These are phyloP conservation scores for Comarum palustre DNA, from an alignment of 306 rosid species.

Conservation along the genomic window DNA sequence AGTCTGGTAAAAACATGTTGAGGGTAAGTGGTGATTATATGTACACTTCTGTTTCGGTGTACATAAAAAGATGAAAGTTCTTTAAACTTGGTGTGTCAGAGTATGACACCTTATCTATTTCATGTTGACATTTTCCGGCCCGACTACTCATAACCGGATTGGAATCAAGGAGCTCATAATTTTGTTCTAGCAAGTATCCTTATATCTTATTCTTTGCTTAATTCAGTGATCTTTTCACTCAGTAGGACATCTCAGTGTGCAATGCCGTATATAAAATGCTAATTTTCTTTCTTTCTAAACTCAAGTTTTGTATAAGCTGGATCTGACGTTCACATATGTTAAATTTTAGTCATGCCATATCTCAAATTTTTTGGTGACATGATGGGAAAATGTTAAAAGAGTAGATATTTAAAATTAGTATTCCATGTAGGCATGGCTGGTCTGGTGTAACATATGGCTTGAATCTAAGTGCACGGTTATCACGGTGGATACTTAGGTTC, in stretches of 20 bases:
- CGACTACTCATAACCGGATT: neutral
- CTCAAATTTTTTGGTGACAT: neutral
- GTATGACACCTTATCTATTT: conserved; percentile 7
- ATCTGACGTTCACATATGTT: conserved; percentile 3
- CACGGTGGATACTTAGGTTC: conserved; percentile 95
- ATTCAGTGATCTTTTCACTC: neutral
- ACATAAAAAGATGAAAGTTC: neutral
- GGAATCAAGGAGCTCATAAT: conserved; percentile 4
- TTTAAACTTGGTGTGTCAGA: neutral
- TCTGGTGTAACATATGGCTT: conserved; percentile 88
- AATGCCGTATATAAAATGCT: neutral
- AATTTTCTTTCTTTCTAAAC: neutral
- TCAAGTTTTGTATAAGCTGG: neutral
- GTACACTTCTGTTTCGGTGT: neutral
- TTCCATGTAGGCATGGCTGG: conserved; percentile 85
- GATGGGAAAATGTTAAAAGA: conserved; percentile 4
- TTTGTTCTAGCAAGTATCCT: neutral
- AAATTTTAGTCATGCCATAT: conserved; percentile 16
- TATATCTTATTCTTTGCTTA: neutral
- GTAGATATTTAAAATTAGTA: conserved; percentile 24
- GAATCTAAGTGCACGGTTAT: conserved; percentile 76
- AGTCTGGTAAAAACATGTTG: conserved; percentile 11
- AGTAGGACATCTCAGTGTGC: conserved; percentile 11
- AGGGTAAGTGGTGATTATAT: neutral
- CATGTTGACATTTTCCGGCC: neutral